phyloP scores from a whole-genome alignment of 2,329 filamentous ascomycete species.

The Colletotrichum higginsianum region DNA sequence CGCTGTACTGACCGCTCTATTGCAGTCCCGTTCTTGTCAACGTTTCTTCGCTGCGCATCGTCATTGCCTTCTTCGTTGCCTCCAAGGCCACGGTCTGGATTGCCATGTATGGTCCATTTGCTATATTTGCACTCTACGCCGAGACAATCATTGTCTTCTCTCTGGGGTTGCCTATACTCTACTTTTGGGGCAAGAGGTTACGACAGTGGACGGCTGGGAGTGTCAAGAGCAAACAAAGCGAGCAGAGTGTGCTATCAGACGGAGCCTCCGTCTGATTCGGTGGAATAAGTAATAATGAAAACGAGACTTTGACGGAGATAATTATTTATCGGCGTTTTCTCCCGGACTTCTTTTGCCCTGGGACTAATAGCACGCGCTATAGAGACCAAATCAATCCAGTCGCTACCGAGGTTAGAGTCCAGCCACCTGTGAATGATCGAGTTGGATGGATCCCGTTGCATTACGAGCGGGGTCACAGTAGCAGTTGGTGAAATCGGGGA shows the following conservation, averaged over 20 bases:
- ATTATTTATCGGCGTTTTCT: too few species aligned
- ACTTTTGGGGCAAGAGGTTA: slow-evolving; percentile 43
- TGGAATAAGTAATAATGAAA: not conserved
- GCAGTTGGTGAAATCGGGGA: too few species aligned
- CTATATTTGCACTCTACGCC: slow-evolving; percentile 50
- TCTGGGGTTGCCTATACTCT: slow-evolving; percentile 50
- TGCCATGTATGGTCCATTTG: slow-evolving; percentile 47
- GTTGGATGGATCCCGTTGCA: too few species aligned
- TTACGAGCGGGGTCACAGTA: too few species aligned
- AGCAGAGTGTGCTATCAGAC: slow-evolving; percentile 30
- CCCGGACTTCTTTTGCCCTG: not conserved
- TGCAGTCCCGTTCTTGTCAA: slow-evolving; percentile 52
- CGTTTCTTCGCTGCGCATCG: slow-evolving; percentile 50
- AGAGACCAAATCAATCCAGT: slow-evolving; percentile 7
- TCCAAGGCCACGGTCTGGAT: slow-evolving; percentile 49
- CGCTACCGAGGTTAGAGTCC: slow-evolving; percentile 9
- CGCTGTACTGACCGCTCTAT: not conserved
- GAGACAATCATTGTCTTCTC: slow-evolving; percentile 51
- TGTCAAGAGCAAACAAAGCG: slow-evolving; percentile 38
- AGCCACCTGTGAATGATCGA: not conserved
- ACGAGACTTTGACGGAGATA: not conserved
- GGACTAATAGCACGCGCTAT: not conserved
- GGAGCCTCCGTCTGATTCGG: slow-evolving; percentile 27
- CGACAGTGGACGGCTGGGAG: slow-evolving; percentile 49
- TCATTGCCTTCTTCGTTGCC: slow-evolving; percentile 50